Evolutionary conservation across 2,329 filamentous ascomycete species (phyloP).

Genomic region (Stagonosporopsis chrysanthemi): DNA sequence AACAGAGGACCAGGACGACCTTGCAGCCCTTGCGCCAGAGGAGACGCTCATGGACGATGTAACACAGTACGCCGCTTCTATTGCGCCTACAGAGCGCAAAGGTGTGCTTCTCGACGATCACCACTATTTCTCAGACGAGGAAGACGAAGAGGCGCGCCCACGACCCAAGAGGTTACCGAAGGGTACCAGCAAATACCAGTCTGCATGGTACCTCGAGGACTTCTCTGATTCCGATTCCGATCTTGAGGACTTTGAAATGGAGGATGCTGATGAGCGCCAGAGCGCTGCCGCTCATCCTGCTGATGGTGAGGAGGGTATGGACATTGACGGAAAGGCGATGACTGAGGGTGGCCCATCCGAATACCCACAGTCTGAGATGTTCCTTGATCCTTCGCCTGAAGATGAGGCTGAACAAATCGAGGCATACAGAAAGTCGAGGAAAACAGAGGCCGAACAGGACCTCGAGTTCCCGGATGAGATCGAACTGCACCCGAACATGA

Average conservation of each 20-base stretch:
- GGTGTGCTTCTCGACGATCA: slow-evolving; percentile 95
- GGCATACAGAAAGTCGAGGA: slow-evolving; percentile 79
- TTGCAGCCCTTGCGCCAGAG: slow-evolving; percentile 85
- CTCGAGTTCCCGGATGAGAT: slow-evolving; percentile 97
- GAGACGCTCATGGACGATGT: slow-evolving; percentile 80
- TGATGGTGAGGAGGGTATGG: slow-evolving; percentile 77
- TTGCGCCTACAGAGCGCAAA: slow-evolving; percentile 65
- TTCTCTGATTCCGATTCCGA: slow-evolving; percentile 87
- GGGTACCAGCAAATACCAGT: slow-evolving; percentile 92
- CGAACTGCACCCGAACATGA: slow-evolving; percentile 85
- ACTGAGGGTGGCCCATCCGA: slow-evolving; percentile 85
- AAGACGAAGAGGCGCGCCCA: slow-evolving; percentile 65
- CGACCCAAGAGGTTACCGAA: slow-evolving; percentile 79
- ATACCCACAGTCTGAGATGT: slow-evolving; percentile 93
- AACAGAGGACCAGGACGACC: slow-evolving; percentile 79
- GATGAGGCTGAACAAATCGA: slow-evolving; percentile 85
- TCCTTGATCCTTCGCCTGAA: slow-evolving; percentile 78
- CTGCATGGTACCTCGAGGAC: slow-evolving; percentile 89
- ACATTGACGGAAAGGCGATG: slow-evolving; percentile 61
- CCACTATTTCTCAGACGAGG: slow-evolving; percentile 95
- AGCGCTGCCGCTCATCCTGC: slow-evolving; percentile 70
- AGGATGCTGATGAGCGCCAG: slow-evolving; percentile 65
- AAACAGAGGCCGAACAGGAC: slow-evolving; percentile 85
- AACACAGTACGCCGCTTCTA: slow-evolving; percentile 56
- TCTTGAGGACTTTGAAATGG: slow-evolving; percentile 67